Conservation (phyloP, 805 yeast species). For the Metschnikowia kunwiensis region DNA sequence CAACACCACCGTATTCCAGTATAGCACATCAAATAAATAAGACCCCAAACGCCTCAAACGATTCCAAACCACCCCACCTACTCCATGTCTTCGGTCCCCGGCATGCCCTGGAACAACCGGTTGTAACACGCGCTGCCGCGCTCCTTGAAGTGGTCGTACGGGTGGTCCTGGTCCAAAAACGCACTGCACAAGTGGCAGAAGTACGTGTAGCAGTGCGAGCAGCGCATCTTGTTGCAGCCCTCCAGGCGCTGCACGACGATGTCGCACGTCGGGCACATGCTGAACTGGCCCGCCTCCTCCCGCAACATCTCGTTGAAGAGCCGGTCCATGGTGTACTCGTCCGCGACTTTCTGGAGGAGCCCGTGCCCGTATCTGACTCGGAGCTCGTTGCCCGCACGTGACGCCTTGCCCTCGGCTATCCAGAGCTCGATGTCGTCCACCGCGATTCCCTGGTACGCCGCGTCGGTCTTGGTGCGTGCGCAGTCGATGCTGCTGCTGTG, state of each 20-base stretch:
- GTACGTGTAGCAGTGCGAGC: constrained; percentile 44
- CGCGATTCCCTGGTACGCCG: constrained; percentile 28
- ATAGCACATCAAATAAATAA: too few species aligned
- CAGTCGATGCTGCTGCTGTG: constrained; percentile 54
- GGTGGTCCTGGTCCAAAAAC: constrained; percentile 35
- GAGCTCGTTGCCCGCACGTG: constrained; percentile 32
- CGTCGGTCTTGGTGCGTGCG: constrained; percentile 18
- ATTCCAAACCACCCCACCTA: not conserved
- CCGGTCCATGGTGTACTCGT: constrained; percentile 46
- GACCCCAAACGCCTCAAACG: not conserved
- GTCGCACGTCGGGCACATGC: constrained; percentile 52
- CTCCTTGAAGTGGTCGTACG: constrained; percentile 53
- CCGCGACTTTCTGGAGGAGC: constrained; percentile 39
- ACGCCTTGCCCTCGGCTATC: constrained; percentile 28
- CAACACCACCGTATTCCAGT: too few species aligned
- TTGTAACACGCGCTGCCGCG: constrained; percentile 44
- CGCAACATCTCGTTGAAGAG: constrained; percentile 43
- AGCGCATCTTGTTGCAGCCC: constrained; percentile 65
- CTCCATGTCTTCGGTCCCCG: constrained; percentile 19
- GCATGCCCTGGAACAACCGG: constrained; percentile 51
- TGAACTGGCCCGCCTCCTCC: constrained; percentile 41
- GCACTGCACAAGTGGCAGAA: constrained; percentile 59
- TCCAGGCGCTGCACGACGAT: constrained; percentile 51
- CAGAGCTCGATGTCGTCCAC: constrained; percentile 36
- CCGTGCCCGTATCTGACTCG: constrained; percentile 45